Base-by-base conservation (phyloP, 169 alveolate species). In the Plasmodium coatneyi region DNA sequence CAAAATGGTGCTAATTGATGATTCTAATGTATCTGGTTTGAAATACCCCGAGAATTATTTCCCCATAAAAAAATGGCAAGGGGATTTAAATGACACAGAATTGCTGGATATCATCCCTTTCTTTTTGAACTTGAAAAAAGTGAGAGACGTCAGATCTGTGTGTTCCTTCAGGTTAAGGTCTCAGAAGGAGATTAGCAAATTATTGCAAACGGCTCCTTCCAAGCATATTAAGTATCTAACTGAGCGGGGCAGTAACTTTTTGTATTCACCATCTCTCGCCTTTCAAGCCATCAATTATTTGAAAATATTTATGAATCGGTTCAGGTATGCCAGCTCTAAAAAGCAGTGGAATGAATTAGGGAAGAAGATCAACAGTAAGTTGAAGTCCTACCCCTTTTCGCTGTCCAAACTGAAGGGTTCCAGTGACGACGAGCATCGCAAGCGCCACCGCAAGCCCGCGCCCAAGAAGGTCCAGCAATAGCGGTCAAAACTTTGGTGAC, bases 61-160 rank as follows among this genome's bases (percentile, higher is more conserved):
- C 22, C 96, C 95, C 12, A 96, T 96, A 0, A 95, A 95, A 83
- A 96, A 95, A 86, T 96, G 98, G 98, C 95, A 72, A 66, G 98
- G 98, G 2, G 95, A 84, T 70, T 82, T 36, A 19, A 56, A 87
- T 39, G 98, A 96, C 83, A 96, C 96, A 5, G 97, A 95, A 70
- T 94, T 96, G 76, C 82, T 95, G 78, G 96, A 95, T 34, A 92
- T 95, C n/a, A 94, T 96, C 72, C 98, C 98, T 39, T 94, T 96
- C 32, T 94, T 96, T 90, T 83, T 91, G 19, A 96, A 96, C 5
- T 71, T 96, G 81, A 71, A 96, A 19, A 82, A 95, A 49, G 94
- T 95, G 36, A 74, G 80, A 5, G 98, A 96, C 41, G 96, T 96
- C 28, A 79, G 98, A 34, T 72, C 92, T n/a, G 49, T 96, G 0